Conservation (phyloP, 345 rosid genomes). For the Hibiscus tridactylites region DNA sequence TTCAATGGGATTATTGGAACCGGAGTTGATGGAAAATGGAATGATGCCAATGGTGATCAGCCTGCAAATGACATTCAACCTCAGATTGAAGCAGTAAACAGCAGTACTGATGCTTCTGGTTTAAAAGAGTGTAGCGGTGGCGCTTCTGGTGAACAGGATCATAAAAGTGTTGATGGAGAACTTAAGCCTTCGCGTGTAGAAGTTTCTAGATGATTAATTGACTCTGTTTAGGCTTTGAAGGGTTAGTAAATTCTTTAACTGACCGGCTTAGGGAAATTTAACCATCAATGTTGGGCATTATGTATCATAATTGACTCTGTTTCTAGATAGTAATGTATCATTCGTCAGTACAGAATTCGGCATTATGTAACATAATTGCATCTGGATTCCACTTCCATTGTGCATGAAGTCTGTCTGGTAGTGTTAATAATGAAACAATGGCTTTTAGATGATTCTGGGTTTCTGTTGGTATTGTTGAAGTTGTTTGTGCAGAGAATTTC, state of each 20-base stretch:
- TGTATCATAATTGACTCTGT: too few species aligned
- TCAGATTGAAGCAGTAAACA: conserved; percentile 19
- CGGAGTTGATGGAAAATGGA: conserved; percentile 19
- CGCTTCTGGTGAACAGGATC: conserved; percentile 16
- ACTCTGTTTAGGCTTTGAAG: conserved; percentile 7
- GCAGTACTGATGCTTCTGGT: conserved; percentile 8
- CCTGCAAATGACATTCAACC: conserved; percentile 12
- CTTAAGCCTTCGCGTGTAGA: conserved; percentile 19
- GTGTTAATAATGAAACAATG: conserved; percentile 5
- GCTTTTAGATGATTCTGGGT: background rate
- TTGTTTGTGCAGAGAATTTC: too few species aligned
- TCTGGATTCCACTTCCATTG: background rate
- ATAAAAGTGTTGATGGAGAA: conserved; percentile 16
- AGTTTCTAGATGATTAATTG: conserved; percentile 21
- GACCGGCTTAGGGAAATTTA: conserved; percentile 18
- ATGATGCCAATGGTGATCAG: conserved; percentile 2
- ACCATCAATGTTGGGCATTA: conserved; percentile 11
- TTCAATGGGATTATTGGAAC: conserved; percentile 19
- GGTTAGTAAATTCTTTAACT: conserved; percentile 31
- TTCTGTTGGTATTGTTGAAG: background rate
- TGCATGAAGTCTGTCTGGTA: background rate
- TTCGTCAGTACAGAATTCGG: conserved; percentile 10
- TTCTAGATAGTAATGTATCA: background rate
- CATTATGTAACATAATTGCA: conserved; percentile 10
- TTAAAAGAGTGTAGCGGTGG: conserved; percentile 11